Conservation (phyloP, 345 rosid species). For the Kernera saxatilis region DNA sequence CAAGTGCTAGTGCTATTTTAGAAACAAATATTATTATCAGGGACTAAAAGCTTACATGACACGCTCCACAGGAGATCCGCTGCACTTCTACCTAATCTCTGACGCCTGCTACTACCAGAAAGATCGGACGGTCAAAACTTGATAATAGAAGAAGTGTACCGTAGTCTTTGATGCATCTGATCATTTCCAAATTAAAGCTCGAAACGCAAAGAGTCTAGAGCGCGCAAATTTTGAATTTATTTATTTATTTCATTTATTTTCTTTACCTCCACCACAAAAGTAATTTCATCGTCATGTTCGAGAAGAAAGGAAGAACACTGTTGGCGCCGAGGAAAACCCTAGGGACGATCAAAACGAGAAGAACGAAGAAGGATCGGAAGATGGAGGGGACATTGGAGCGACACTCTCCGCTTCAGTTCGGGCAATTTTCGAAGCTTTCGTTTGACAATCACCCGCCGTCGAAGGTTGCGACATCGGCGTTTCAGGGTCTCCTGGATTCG, state of each 20-base stretch:
- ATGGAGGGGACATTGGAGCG: conserved; percentile 51
- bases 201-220: conserved; percentile 1
- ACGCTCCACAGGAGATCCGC: conserved; percentile 15
- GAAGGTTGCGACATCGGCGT: conserved; percentile 27
- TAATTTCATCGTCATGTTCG: conserved; percentile 3
- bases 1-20: neutral
- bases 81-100: neutral
- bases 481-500: conserved; percentile 45
- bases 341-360: conserved; percentile 29
- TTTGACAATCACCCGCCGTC: conserved; percentile 34
- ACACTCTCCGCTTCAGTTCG: conserved; percentile 43
- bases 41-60: conserved; percentile 26
- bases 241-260: neutral
- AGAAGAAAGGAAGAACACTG: conserved; percentile 28
- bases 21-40: conserved; percentile 4
- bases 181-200: neutral
- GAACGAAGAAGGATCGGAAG: conserved; percentile 18
- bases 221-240: conserved; percentile 34
- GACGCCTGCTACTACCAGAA: neutral
- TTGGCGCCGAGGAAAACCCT: conserved; percentile 44
- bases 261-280: neutral
- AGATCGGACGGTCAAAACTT: conserved; percentile 10
- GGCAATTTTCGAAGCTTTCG: conserved; percentile 20
- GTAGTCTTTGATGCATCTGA: neutral
- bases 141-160: neutral